A percentile compares a stretch with the other conserved stretches of the same genome.
These are phyloP conservation scores for Periconia digitata DNA, from an alignment of 2,329 filamentous ascomycete species.

Conservation along the genomic window DNA sequence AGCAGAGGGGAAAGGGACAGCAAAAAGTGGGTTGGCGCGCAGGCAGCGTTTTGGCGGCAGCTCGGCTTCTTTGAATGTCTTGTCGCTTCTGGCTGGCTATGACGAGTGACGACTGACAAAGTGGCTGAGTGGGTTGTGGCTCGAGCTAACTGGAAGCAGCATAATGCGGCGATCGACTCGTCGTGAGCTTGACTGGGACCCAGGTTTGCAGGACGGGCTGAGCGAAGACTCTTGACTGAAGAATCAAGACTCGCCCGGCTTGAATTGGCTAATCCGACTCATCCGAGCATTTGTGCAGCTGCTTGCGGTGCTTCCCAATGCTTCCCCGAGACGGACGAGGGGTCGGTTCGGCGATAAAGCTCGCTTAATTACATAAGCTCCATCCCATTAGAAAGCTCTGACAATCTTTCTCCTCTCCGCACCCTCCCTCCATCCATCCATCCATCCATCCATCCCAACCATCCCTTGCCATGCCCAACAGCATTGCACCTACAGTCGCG, in stretches of 20 bases:
- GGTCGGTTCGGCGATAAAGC: neutral
- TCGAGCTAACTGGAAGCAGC: constrained; percentile 7
- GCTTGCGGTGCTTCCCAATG: neutral
- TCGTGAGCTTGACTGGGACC: neutral
- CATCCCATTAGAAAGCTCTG: neutral
- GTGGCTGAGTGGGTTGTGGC: constrained; percentile 27
- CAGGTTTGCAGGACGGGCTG: no score
- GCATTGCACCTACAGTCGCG: constrained; percentile 66
- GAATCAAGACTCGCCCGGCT: neutral
- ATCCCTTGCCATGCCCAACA: constrained; percentile 46
- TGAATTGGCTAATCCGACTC: neutral
- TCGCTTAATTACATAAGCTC: neutral
- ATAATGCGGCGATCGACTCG: neutral
- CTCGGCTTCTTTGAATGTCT: constrained; percentile 17
- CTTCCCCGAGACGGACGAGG: neutral
- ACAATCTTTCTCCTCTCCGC: neutral
- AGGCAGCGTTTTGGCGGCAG: constrained; percentile 10
- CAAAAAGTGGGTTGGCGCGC: constrained; percentile 3
- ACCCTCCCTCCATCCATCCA: constrained; percentile 1
- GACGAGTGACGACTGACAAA: constrained; percentile 28
- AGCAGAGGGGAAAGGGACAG: constrained; percentile 6
- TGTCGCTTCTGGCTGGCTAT: constrained; percentile 20
- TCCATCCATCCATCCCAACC: constrained; percentile 2
- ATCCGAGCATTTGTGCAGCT: neutral
- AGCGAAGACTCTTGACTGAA: neutral